Evolutionary conservation across 148 eudicot genomes (phyloP), one percentile per base, ranked within the genome.

Genomic region (Diospyros lotus): DNA sequence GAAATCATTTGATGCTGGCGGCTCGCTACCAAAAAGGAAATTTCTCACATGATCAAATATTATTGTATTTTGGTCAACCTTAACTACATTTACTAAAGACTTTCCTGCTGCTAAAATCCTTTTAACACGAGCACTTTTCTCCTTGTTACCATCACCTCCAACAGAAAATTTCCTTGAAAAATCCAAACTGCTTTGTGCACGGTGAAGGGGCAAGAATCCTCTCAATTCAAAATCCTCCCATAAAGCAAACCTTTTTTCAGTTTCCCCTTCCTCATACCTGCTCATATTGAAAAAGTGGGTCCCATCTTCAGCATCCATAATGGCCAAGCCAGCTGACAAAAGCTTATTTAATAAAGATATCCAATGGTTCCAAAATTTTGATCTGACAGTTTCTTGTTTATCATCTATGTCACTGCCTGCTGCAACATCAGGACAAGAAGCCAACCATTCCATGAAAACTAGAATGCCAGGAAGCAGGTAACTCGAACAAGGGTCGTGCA

Each of bases 401-500:
- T 78, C 77, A 52, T 83, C 82, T 52, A 71, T 73, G 17, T 76
- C 79, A 17, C 78, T 75, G 28, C 81, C 75, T 74, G 84, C 59
- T 15, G 83, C 87, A 70, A 85, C 77, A 78, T 87, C 86, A 54
- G 85, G 86, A 67, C 77, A 80, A 51, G 86, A 85, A 5, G 89
- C 91, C 74, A 87, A 65, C 91, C 91, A 87, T 81, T 87, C 91
- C 9, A 87, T 80, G 71, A 87, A 87, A 18, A 84, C 81, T 73
- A 87, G 79, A 76, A 87, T 81, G 15, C 89, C 85, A 52, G 89
- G 91, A 14, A 87, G 78, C 69, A 85, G 81, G 71, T 77, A 85
- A 80, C 89, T 85, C 44, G 85, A 78, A 63, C 85, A 77, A 51
- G 89, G 80, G 72, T 87, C 91, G 63, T 14, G 69, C 53, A 87